Base-by-base conservation (phyloP, 148 eudicot genomes). In the Chenopodium formosanum region DNA sequence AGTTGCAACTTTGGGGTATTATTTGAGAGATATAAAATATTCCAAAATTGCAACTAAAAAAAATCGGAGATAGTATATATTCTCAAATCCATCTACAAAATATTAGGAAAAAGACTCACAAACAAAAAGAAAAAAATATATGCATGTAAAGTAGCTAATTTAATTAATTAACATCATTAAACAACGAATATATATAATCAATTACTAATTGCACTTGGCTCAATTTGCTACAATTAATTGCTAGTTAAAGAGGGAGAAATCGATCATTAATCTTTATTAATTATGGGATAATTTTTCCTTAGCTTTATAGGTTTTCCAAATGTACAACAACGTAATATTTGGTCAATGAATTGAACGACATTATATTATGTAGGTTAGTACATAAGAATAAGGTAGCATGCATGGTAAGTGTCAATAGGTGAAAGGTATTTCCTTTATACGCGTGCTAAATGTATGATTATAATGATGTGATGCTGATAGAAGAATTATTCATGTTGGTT, bases 171-270 rank as follows among this genome's bases (percentile, higher is more conserved):
- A 56, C 62, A 56, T 56, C 19, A 56, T 2, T 14, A 69, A 69
- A 10, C 44, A 32, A 69, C 19, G 19, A 23, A 69, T 69, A 3
- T 23, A 16, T 31, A 29, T 31, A 6, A 69, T 69, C 20, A 40
- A 6, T 37, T 70, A 70, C 74, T 37, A 37, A 70, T 70, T 70
- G 74, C 50, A 9, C 22, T 69, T 32, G 20, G 73, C 46, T 69
- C 6, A 40, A 40, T 40, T 40, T 31, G 44, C 22, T 25, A 69
- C 60, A 53, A 16, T 53, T 16, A 69, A 69, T 31, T 69, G 46
- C 46, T 70, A 70, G 50, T 40, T 70, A 37, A 70, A 70, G 74
- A 70, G 74, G 74, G 13, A 44, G 44, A 69, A 40, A 70, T 70
- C 44, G 17, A 70, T 70, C 48, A 37, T 69, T 34, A 17, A 37